These are phyloP conservation scores for Lagenaria siceraria DNA, from an alignment of 306 rosid species.

Conservation along the genomic window DNA sequence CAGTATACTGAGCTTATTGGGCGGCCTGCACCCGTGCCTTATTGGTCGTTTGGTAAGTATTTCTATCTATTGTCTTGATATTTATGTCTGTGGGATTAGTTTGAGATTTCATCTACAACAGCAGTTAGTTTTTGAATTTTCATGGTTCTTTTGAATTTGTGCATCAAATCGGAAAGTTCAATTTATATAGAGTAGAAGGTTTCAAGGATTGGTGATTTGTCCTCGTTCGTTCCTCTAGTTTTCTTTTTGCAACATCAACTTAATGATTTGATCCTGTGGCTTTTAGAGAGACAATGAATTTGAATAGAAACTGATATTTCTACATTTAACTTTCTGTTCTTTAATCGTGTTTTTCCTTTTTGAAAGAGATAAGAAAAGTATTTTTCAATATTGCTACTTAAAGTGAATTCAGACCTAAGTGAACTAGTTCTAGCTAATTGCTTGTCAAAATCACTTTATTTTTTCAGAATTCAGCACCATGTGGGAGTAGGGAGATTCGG, in stretches of 20 bases:
- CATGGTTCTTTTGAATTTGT: background rate
- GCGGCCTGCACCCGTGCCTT: conserved; percentile 73
- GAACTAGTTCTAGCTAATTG: background rate
- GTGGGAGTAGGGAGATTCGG: background rate
- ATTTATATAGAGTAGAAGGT: background rate
- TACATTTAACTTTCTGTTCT: background rate
- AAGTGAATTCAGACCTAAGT: background rate
- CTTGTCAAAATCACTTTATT: background rate
- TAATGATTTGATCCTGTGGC: background rate
- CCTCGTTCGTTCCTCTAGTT: background rate
- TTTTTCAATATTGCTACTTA: background rate
- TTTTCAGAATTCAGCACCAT: background rate
- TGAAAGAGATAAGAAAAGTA: background rate
- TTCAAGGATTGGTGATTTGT: background rate
- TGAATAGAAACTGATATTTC: background rate
- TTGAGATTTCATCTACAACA: background rate
- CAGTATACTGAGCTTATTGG: conserved; percentile 76
- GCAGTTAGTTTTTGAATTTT: background rate
- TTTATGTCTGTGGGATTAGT: background rate
- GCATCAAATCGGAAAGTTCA: background rate
- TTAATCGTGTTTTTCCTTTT: background rate
- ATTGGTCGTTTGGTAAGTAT: conserved; percentile 81
- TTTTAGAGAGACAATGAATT: background rate
- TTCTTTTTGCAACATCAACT: background rate
- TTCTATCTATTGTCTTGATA: background rate